Conservation (phyloP, 768 basidiomycete genomes). For the Chalciporus pseudorubinellus region DNA sequence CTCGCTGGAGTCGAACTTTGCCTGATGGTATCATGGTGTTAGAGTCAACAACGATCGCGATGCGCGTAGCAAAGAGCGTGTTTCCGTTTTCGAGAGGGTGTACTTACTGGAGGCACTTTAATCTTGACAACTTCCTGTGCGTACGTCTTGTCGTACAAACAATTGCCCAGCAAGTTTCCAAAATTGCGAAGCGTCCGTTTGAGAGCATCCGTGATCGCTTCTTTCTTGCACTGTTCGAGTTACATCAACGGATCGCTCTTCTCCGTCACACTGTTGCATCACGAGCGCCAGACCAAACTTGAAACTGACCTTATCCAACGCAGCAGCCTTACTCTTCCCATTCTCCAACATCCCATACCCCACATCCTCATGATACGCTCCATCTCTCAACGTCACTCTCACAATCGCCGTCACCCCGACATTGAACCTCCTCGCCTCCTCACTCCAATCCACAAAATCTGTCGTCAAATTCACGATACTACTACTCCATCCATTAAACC, state of each 20-base stretch:
- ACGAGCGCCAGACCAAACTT: not conserved
- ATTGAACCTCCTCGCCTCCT: conserved; percentile 61
- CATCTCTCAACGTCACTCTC: conserved; percentile 83
- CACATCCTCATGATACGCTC: conserved; percentile 88
- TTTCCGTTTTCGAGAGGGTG: not conserved
- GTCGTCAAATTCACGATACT: conserved; percentile 70
- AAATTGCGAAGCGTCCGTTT: conserved; percentile 91
- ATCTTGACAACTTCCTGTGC: conserved; percentile 83
- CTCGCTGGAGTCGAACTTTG: conserved; percentile 64
- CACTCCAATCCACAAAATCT: conserved; percentile 74
- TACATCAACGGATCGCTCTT: conserved; percentile 3
- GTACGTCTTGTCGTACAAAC: conserved; percentile 94
- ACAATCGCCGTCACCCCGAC: conserved; percentile 85
- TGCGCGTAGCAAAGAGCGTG: not conserved
- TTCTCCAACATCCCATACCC: conserved; percentile 91
- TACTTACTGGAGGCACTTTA: conserved; percentile 74
- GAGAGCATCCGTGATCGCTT: conserved; percentile 92
- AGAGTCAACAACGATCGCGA: not conserved
- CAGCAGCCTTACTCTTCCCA: conserved; percentile 76
- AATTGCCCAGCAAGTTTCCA: conserved; percentile 93
- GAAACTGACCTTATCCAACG: conserved; percentile 81
- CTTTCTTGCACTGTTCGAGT: conserved; percentile 84
- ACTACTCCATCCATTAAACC: conserved; percentile 95
- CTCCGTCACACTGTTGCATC: not conserved
- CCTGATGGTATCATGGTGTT: conserved; percentile 33